phyloP scores from a whole-genome alignment of 805 yeast genomes.

The Priceomyces melissophilus region DNA sequence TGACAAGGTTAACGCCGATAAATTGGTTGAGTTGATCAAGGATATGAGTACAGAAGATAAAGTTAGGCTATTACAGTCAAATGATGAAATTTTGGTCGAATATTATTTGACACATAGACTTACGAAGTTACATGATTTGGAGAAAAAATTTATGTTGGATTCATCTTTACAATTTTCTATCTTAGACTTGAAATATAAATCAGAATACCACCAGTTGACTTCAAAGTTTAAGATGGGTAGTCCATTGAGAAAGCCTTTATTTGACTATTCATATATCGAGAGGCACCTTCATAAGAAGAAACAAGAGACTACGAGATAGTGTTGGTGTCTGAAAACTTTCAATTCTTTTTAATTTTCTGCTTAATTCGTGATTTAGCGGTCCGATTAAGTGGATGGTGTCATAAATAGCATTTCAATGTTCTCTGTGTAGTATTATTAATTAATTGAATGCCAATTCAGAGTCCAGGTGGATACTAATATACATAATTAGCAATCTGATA shows the following conservation, averaged over 20 bases:
- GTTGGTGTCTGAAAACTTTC: no score
- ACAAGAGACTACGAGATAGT: background rate
- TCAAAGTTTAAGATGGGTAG: conserved; percentile 22
- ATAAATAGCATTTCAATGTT: no score
- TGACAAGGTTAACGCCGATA: conserved; percentile 10
- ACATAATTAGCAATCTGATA: no score
- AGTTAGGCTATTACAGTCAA: conserved; percentile 16
- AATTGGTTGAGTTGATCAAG: conserved; percentile 11
- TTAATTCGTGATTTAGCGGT: no score
- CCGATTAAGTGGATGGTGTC: no score
- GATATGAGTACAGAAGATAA: conserved; percentile 20
- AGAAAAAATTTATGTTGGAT: conserved; percentile 18
- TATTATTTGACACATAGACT: conserved; percentile 23
- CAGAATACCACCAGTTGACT: conserved; percentile 23
- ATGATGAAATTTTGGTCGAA: conserved; percentile 21
- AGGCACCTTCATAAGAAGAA: conserved; percentile 2
- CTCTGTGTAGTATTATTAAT: no score
- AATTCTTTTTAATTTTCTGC: no score
- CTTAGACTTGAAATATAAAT: conserved; percentile 15
- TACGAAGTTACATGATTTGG: conserved; percentile 23
- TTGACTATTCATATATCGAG: conserved; percentile 23
- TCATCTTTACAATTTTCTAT: conserved; percentile 16
- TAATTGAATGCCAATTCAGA: no score
- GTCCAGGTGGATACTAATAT: no score
- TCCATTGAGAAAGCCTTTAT: conserved; percentile 23